phyloP scores from a whole-genome alignment of 2,329 filamentous ascomycete genomes.

The Nannizziopsis arthrosporioides region DNA sequence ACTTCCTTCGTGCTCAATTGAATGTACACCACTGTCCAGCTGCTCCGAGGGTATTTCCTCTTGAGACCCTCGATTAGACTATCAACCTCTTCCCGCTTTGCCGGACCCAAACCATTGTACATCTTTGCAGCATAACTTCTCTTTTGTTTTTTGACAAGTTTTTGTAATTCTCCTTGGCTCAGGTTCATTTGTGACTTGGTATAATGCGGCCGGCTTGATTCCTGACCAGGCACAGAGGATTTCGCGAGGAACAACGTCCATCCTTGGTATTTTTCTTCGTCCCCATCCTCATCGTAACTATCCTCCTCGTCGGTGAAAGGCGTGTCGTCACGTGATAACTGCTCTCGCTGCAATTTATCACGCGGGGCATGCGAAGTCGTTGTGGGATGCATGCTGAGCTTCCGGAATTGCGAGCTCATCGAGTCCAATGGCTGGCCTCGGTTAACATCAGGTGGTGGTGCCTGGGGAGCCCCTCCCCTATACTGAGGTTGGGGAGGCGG shows the following conservation, averaged over 20 bases:
- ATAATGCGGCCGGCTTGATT: conserved; percentile 24
- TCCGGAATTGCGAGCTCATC: conserved; percentile 10
- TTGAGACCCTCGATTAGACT: conserved; percentile 26
- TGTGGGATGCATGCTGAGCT: conserved; percentile 8
- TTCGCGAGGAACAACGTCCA: conserved; percentile 29
- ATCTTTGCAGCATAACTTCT: conserved; percentile 23
- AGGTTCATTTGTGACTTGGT: conserved; percentile 24
- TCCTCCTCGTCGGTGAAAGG: conserved; percentile 4
- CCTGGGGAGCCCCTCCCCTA: neutral
- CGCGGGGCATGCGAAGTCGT: neutral
- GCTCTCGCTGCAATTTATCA: neutral
- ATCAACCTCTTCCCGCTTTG: conserved; percentile 26
- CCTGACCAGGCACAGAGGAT: conserved; percentile 19
- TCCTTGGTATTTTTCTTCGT: conserved; percentile 21
- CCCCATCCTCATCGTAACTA: conserved; percentile 1
- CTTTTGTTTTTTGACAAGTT: conserved; percentile 23
- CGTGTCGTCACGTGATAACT: neutral
- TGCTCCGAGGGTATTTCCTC: conserved; percentile 21
- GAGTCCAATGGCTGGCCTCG: conserved; percentile 6
- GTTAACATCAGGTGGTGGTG: neutral
- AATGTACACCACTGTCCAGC: conserved; percentile 31
- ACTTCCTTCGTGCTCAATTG: conserved; percentile 22
- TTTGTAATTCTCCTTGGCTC: conserved; percentile 23
- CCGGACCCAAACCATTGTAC: conserved; percentile 21
- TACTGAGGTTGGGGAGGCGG: conserved; percentile 3